Percentiles rank a stretch among this genome's conserved stretches.
These are phyloP conservation scores for Coemansia sp. DNA, from an alignment of 192 early-diverging fungal species.

Conservation along the genomic window DNA sequence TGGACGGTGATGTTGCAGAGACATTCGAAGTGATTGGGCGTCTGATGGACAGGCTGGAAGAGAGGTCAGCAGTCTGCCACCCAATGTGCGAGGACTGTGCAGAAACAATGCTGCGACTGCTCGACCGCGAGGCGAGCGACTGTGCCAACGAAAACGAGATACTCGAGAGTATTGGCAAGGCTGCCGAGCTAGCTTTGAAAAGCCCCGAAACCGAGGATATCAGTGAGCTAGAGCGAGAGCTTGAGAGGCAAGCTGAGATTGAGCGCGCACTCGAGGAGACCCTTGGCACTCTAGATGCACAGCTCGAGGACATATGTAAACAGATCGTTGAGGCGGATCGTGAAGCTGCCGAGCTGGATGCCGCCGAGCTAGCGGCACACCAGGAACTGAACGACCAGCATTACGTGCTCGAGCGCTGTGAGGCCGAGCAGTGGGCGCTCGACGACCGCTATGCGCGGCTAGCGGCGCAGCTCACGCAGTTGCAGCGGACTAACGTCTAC, in stretches of 20 bases:
- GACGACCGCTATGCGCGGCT: slow-evolving; percentile 77
- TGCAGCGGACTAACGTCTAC: slow-evolving; percentile 92
- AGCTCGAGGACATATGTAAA: slow-evolving; percentile 33
- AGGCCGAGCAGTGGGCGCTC: slow-evolving; percentile 75
- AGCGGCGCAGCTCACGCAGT: slow-evolving; percentile 69
- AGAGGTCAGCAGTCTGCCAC: slow-evolving; percentile 70
- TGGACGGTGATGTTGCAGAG: slow-evolving; percentile 34
- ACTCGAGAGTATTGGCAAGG: slow-evolving; percentile 68
- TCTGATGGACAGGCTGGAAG: slow-evolving; percentile 76
- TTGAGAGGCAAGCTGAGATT: slow-evolving; percentile 49
- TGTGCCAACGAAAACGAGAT: slow-evolving; percentile 70
- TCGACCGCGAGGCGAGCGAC: slow-evolving; percentile 71
- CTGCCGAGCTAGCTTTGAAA: slow-evolving; percentile 49
- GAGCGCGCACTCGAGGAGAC: slow-evolving; percentile 48
- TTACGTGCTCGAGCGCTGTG: slow-evolving; percentile 58
- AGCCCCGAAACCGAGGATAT: slow-evolving; percentile 32
- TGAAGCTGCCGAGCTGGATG: slow-evolving; percentile 52
- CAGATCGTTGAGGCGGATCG: slow-evolving; percentile 51
- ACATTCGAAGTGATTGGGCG: slow-evolving; percentile 50
- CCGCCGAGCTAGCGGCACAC: slow-evolving; percentile 49
- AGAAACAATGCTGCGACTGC: slow-evolving; percentile 65
- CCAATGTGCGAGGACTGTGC: slow-evolving; percentile 92
- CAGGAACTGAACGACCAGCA: slow-evolving; percentile 75
- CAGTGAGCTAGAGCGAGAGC: slow-evolving; percentile 55
- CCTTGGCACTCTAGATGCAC: slow-evolving; percentile 45